These are phyloP conservation scores for Ambrosiella cleistominuta DNA, from an alignment of 2,329 filamentous ascomycete genomes.

Conservation along the genomic window DNA sequence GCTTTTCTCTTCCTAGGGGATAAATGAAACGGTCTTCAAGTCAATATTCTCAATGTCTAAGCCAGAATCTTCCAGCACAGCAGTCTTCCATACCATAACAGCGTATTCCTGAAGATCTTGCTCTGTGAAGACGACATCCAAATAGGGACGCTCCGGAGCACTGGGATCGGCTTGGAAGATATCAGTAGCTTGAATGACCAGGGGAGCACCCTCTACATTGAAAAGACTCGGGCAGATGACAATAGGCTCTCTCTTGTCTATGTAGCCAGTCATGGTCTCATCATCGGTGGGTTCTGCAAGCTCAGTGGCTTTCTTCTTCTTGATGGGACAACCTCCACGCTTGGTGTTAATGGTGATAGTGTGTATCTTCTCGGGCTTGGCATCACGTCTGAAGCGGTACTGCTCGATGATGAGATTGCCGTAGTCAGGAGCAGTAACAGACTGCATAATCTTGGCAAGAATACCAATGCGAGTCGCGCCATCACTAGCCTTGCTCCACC, in stretches of 20 bases:
- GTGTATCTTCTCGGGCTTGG: background rate
- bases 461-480: constrained; percentile 3
- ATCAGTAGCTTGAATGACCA: constrained; percentile 3
- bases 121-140: constrained; percentile 9
- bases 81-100: constrained; percentile 5
- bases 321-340: constrained; percentile 5
- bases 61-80: background rate
- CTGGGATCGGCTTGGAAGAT: constrained; percentile 6
- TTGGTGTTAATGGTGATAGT: constrained; percentile 2
- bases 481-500: constrained; percentile 10
- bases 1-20: no score
- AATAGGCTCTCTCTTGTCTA: background rate
- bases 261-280: background rate
- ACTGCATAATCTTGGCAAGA: constrained; percentile 6
- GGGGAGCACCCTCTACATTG: constrained; percentile 4
- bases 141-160: background rate
- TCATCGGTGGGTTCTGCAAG: background rate
- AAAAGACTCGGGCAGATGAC: constrained; percentile 15
- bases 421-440: background rate
- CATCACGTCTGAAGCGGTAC: background rate
- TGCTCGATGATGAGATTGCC: constrained; percentile 9
- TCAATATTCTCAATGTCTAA: background rate
- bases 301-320: constrained; percentile 1
- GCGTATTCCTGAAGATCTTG: constrained; percentile 8
- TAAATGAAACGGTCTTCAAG: background rate